These are phyloP conservation scores for Xylaria multiplex DNA, from an alignment of 2,329 filamentous ascomycete genomes.

Conservation along the genomic window DNA sequence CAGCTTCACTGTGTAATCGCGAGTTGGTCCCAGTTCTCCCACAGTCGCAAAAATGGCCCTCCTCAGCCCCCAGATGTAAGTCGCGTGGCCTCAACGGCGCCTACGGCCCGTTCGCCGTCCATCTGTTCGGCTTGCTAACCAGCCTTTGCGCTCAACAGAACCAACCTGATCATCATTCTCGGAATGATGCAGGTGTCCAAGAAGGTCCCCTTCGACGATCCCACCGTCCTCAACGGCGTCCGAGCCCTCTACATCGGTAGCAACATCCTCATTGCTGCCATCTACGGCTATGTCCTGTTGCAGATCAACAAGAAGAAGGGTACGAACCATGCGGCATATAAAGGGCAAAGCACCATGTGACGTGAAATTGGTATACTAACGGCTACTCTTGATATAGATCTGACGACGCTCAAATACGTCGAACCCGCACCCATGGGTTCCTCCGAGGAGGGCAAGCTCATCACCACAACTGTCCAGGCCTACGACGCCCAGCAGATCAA, in stretches of 20 bases:
- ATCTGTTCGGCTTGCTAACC: conserved; percentile 41
- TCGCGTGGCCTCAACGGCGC: conserved; percentile 30
- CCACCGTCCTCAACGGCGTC: conserved; percentile 65
- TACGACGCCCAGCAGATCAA: conserved; percentile 92
- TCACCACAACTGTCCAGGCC: conserved; percentile 94
- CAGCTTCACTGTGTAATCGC: conserved; percentile 3
- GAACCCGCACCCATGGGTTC: conserved; percentile 94
- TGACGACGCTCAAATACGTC: conserved; percentile 98
- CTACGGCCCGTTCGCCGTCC: conserved; percentile 5
- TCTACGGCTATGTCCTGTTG: conserved; percentile 87
- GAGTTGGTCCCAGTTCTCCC: conserved; percentile 14
- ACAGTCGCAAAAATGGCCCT: conserved; percentile 64
- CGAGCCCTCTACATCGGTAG: conserved; percentile 66
- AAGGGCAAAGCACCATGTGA: not conserved
- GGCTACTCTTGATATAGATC: conserved; percentile 65
- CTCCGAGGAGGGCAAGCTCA: conserved; percentile 91
- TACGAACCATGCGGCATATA: conserved; percentile 57
- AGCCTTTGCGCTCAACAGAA: conserved; percentile 61
- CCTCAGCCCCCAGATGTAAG: conserved; percentile 73
- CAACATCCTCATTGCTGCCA: conserved; percentile 82
- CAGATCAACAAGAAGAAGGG: conserved; percentile 98
- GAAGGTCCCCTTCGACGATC: conserved; percentile 93
- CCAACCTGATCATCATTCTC: conserved; percentile 93
- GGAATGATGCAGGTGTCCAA: conserved; percentile 99
- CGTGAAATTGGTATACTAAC: conserved; percentile 22